Evolutionary conservation across 1,139 yeast species (phyloP).

Genomic region (Arxiozyma bovina): DNA sequence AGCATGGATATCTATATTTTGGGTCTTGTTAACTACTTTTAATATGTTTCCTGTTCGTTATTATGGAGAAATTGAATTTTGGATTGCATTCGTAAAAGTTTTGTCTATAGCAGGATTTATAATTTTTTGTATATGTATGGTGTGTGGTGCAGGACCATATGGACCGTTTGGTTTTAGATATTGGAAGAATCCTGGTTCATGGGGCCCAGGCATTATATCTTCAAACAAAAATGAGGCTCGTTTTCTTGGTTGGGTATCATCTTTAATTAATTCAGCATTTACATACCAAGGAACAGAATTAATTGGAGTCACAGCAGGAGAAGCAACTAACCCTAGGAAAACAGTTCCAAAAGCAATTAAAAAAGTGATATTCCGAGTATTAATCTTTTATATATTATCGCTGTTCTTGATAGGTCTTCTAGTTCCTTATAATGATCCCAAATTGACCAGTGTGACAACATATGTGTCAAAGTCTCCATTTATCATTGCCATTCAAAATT

Average conservation of each 20-base stretch:
- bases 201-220: constrained; percentile 51
- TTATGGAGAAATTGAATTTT: constrained; percentile 65
- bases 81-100: constrained; percentile 63
- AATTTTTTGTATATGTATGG: constrained; percentile 58
- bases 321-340: constrained; percentile 69
- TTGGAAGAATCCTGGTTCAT: constrained; percentile 91
- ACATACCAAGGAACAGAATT: constrained; percentile 81
- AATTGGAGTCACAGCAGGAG: constrained; percentile 85
- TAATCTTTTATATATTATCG: constrained; percentile 72
- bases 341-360: constrained; percentile 79
- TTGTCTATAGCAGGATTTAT: constrained; percentile 67
- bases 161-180: constrained; percentile 78
- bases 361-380: constrained; percentile 71
- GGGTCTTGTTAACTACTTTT: constrained; percentile 39
- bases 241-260: constrained; percentile 61
- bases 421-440: constrained; percentile 68
- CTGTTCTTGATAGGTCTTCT: constrained; percentile 73
- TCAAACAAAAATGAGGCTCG: constrained; percentile 50
- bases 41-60: constrained; percentile 56
- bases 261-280: constrained; percentile 62
- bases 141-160: constrained; percentile 67
- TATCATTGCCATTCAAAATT: constrained; percentile 51
- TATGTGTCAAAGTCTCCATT: constrained; percentile 68
- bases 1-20: constrained; percentile 66
- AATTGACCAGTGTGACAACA: constrained; percentile 38